Base-by-base conservation (phyloP, 495 filamentous ascomycete genomes). In the Penicillium lividum region DNA sequence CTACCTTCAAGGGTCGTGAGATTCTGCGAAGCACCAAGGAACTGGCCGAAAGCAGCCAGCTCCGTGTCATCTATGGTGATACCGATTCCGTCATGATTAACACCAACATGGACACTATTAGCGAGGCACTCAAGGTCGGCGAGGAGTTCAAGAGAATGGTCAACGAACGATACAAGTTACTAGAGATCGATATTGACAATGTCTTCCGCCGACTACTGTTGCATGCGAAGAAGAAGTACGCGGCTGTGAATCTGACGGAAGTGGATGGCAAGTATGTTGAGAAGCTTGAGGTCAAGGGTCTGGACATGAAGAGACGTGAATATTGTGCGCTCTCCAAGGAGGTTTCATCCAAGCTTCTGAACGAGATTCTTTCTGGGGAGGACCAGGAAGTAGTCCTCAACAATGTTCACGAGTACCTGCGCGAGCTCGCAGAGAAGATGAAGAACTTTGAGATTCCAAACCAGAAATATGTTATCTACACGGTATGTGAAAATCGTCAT, bases 71-170 rank as follows among this genome's bases (percentile, higher is more conserved):
- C 56, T 98, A 98, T 68, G 94, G 94, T 74, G 94, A 98, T 76
- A 98, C 94, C 25, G 94, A 98, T 71, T 98, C 94, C 25, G 94
- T 98, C 74, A 98, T 98, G 94, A 97, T 98, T 74, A 98, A 98
- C 65, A 96, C 94, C 48, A 97, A 97, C 70, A 90, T 91, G 50
- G 90, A 97, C 68, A 96, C 90, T 54, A 89, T 98, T 30, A 87
- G 89, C 30, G 93, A 96, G 62, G 93, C 94, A 15, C 71, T 97
- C 34, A 91, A 92, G 65, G 85, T 98, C 51, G 95, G 95, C 40
- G 85, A 85, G 54, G 87, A 91, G 49, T 90, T 91, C 73, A 90
- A 89, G 74, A 81, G 79, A 59, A 78, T 82, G 13, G 88, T 98
- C 73, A 98, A 98, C 66, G 90, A 96, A 53, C 85, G 86, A 43